Evolutionary conservation across 148 eudicot species (phyloP), one percentile per base, ranked within the genome.

Genomic region (Rhododendron williamsianum): DNA sequence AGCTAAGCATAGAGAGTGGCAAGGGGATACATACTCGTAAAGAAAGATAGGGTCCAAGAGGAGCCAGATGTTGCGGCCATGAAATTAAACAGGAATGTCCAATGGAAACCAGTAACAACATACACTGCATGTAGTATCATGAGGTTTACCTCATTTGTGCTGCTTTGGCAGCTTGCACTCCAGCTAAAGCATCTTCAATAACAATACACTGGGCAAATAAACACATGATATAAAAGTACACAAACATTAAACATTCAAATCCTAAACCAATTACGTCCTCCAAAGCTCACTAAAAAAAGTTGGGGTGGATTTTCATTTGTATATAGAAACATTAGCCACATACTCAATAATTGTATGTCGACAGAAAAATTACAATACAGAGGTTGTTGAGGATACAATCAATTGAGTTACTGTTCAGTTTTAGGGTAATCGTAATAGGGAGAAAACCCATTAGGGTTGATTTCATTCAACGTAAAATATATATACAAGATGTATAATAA

Each of bases 121-220:
- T 25, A 46, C 43, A 76, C 23, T 30, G 58, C 76, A 23, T 46
- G 23, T 48, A 36, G 43, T 63, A 76, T 60, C 65, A 65, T 78
- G 77, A 86, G 19, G 78, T 52, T 76, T 87, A 95, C 99, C 99
- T 97, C 98, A 97, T 97, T 81, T 92, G 83, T 81, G 99, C 98
- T 27, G 99, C 93, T 35, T 93, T 91, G 86, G 99, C 99, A 85
- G 99, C 99, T 91, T 97, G 98, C 80, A 97, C 91, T 84, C 99
- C 99, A 63, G 99, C 99, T 83, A 95, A 90, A 78, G 99, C 99
- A 88, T 97, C 99, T 93, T 97, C 99, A 89, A 97, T 97, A 43
- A 97, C 99, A 83, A 97, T 80, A 83, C 99, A 95, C 99, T 97
- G 84, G 38, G 82, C 83, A 84, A 83, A 86, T 36, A 86, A 27